These are phyloP conservation scores for Noccaea caerulescens DNA, from an alignment of 345 rosid species.

Conservation along the genomic window DNA sequence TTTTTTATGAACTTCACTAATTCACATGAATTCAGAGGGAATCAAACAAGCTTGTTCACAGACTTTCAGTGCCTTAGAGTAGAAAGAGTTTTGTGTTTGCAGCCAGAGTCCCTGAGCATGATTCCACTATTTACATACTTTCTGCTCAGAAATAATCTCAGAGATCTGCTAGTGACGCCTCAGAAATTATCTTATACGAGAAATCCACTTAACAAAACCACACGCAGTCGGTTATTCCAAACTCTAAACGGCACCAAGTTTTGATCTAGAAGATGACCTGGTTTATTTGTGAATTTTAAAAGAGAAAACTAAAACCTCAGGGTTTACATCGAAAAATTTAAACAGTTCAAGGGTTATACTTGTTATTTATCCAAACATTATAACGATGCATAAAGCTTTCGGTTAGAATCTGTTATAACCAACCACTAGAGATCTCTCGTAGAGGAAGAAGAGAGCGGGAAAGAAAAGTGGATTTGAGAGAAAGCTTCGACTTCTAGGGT, in stretches of 20 bases:
- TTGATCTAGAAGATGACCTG: neutral
- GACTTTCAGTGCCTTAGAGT: slow-evolving; percentile 67
- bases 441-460: neutral
- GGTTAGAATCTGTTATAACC: slow-evolving; percentile 4
- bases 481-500: neutral
- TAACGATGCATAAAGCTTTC: neutral
- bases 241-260: slow-evolving; percentile 30
- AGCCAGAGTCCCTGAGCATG: slow-evolving; percentile 57
- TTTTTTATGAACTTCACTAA: too few relatives aligned
- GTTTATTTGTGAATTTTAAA: neutral
- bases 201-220: slow-evolving; percentile 34
- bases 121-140: slow-evolving; percentile 74
- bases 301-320: neutral
- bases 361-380: neutral
- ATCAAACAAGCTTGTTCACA: slow-evolving; percentile 62
- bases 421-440: neutral
- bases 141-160: slow-evolving; percentile 79
- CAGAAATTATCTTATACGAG: slow-evolving; percentile 72
- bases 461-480: neutral
- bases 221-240: slow-evolving; percentile 7
- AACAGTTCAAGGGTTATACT: neutral
- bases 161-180: slow-evolving; percentile 73
- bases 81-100: slow-evolving; percentile 79
- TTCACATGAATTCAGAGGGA: slow-evolving; percentile 28
- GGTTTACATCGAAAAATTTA: neutral